Base-by-base conservation (phyloP, 2,329 filamentous ascomycete genomes). In the Apiospora pterosperma region DNA sequence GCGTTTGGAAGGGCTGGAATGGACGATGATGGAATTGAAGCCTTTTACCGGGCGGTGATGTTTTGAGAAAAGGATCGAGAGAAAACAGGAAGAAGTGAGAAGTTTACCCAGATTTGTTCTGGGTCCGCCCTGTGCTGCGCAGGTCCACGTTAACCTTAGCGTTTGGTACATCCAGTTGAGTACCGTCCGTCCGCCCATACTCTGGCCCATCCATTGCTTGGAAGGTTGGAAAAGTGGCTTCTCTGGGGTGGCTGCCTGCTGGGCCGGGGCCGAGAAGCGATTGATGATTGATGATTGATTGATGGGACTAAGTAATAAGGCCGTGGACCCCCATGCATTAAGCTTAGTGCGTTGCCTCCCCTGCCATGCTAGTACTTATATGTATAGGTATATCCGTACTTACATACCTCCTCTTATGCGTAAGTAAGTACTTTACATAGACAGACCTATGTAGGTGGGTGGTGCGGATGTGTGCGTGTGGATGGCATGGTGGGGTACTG, bases 51-150 rank as follows among this genome's bases (percentile, higher is more conserved):
- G 48, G 48, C 48, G 48, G 48, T 55, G 48, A 34, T 55, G 48
- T 55, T 55, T 55, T 55, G 36, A 39, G 58, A 39, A 38, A 39
- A 60, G 58, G 58, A 60, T 60, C 58, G 34, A 60, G 34, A 38
- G 58, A 60, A 38, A 60, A 38, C n/a, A n/a, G 58, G 36, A 36
- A 60, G 34, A 28, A 39, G 58, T 38, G 58, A 60, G 58, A 60
- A 60, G 58, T 60, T 60, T 36, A 60, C 34, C 58, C 36, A 36
- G 58, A 39, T 38, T 60, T 60, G 48, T 55, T 55, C 48, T 55
- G 48, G 48, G 48, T 55, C 48, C 48, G 48, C n/a, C 48, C 48
- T 34, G 6, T 52, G 44, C 44, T 55, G 42, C 48, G 34, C 25
- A 8, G 48, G 19, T 19, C 48, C 48, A 34, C 28, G 4, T 11